Percentiles rank a stretch among this genome's conserved stretches.
Conservation (phyloP, 805 yeast species). For the Monosporozyma siamensis region DNA sequence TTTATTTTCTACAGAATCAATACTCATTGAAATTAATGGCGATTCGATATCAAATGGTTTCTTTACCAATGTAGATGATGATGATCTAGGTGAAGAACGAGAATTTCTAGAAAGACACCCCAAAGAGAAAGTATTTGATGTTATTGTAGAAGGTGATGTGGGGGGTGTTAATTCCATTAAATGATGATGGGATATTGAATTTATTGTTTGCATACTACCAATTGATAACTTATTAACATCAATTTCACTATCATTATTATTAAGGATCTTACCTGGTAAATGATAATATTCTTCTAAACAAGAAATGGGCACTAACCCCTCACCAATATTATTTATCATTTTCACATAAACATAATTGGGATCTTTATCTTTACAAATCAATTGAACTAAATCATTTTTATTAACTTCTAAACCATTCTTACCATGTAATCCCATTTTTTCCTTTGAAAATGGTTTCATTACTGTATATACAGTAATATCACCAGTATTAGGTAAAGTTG, state of each 20-base stretch:
- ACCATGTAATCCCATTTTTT: no score
- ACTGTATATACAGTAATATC: slow-evolving; percentile 5
- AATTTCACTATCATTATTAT: neutral
- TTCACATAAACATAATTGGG: slow-evolving; percentile 8
- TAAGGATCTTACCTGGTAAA: neutral
- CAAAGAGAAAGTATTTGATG: slow-evolving; percentile 10
- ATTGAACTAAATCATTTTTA: slow-evolving; percentile 11
- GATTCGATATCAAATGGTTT: slow-evolving; percentile 2
- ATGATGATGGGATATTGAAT: neutral
- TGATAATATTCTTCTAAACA: slow-evolving; percentile 9
- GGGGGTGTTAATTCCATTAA: slow-evolving; percentile 13
- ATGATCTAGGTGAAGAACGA: neutral
- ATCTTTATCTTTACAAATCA: slow-evolving; percentile 9
- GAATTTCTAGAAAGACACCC: slow-evolving; percentile 9
- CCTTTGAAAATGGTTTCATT: slow-evolving; percentile 3
- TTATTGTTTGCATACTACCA: neutral
- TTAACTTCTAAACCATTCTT: neutral
- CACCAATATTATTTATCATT: slow-evolving; percentile 10
- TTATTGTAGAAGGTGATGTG: slow-evolving; percentile 16
- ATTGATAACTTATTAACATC: neutral
- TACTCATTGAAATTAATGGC: neutral
- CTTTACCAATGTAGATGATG: slow-evolving; percentile 1
- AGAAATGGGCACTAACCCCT: slow-evolving; percentile 10
- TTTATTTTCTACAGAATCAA: slow-evolving; percentile 10
- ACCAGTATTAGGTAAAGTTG: neutral